Conservation (phyloP, 1,139 yeast species). For the Suhomyces taliae region DNA sequence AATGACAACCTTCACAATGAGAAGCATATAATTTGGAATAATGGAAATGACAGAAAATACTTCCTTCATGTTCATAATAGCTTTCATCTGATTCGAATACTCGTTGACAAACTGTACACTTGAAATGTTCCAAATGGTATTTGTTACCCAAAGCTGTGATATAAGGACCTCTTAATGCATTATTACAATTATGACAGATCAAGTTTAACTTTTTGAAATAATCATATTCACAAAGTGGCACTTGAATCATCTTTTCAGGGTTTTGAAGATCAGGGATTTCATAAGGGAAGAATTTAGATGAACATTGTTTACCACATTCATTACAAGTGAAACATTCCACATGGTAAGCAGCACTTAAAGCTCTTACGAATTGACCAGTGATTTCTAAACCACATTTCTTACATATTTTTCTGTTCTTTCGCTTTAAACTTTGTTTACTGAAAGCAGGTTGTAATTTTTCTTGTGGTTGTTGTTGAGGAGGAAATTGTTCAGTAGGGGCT, state of each 20-base stretch:
- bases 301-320: constrained; percentile 77
- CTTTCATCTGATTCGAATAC: constrained; percentile 92
- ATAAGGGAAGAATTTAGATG: constrained; percentile 68
- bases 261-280: constrained; percentile 39
- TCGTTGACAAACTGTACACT: constrained; percentile 82
- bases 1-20: constrained; percentile 90
- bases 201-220: constrained; percentile 82
- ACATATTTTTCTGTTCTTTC: constrained; percentile 48
- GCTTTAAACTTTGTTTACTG: constrained; percentile 15
- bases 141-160: constrained; percentile 91
- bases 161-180: constrained; percentile 88
- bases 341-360: constrained; percentile 76
- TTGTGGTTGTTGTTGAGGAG: constrained; percentile 10
- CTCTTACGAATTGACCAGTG: constrained; percentile 82
- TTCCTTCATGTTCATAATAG: constrained; percentile 83
- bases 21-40: constrained; percentile 83
- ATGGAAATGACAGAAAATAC: constrained; percentile 88
- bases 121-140: constrained; percentile 94
- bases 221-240: constrained; percentile 90
- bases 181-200: constrained; percentile 80
- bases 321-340: constrained; percentile 84
- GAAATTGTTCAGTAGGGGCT: constrained; percentile 8
- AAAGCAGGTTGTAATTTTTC: not conserved
- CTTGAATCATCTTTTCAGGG: constrained; percentile 36
- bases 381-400: constrained; percentile 65